Conservation (phyloP, 2,329 filamentous ascomycete genomes). For the Nannizzia gypsea region DNA sequence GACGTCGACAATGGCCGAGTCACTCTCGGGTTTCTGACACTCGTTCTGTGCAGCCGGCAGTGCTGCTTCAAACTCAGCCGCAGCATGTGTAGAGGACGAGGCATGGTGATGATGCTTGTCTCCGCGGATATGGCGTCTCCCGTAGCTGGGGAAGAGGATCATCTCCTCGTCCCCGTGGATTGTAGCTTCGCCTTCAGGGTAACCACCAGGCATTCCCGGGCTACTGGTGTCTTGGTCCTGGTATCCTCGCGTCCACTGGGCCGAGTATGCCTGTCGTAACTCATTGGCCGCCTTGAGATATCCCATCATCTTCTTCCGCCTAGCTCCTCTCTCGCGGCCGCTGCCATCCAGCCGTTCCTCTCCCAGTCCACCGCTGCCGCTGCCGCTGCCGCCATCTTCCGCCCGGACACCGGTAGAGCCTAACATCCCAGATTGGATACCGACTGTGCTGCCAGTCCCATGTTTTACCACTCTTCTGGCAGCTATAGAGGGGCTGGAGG, state of each 20-base stretch:
- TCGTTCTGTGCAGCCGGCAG: conserved; percentile 37
- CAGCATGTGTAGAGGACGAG: background rate
- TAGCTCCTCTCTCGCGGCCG: conserved; percentile 51
- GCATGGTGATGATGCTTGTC: conserved; percentile 13
- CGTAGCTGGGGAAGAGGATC: conserved; percentile 91
- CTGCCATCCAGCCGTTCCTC: conserved; percentile 23
- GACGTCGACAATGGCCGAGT: conserved; percentile 79
- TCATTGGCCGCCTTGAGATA: conserved; percentile 63
- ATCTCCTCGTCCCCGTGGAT: conserved; percentile 77
- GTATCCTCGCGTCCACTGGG: conserved; percentile 42
- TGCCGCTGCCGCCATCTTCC: conserved; percentile 12
- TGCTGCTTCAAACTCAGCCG: conserved; percentile 17
- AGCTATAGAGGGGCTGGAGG: background rate
- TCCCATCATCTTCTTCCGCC: conserved; percentile 65
- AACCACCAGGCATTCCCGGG: conserved; percentile 57
- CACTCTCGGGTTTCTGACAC: conserved; percentile 69
- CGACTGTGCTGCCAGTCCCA: conserved; percentile 8
- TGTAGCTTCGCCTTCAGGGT: conserved; percentile 73
- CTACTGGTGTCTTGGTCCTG: conserved; percentile 34
- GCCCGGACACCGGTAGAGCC: background rate
- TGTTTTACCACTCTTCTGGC: conserved; percentile 7
- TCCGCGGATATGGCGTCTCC: conserved; percentile 53
- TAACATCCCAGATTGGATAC: background rate
- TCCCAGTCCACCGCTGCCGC: conserved; percentile 20
- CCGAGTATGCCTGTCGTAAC: conserved; percentile 54